Base-by-base conservation (phyloP, 2,329 filamentous ascomycete species). In the Hymenoscyphus scutula region DNA sequence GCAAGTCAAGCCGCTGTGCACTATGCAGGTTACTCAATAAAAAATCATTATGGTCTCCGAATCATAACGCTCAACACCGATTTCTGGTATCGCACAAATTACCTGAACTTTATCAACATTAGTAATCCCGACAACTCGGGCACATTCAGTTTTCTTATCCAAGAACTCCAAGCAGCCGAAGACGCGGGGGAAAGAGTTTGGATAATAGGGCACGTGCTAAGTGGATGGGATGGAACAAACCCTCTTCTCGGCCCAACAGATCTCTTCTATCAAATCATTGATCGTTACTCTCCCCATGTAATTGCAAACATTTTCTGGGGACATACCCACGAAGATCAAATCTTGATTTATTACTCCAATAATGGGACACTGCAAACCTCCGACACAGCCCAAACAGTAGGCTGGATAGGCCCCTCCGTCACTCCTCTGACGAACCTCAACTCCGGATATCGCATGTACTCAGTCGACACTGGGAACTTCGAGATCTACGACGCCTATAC, bases 381-480 rank as follows among this genome's bases (percentile, higher is more conserved):
- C 3, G 71, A 70, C 13, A 79, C 76, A 5, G 82, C 82, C 2
- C 69, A 82, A n/a, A 78, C 76, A 5, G 73, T 77, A 1, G 81
- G 79, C 34, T 84, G 81, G 81, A 80, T 84, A 55, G 78, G 78
- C 0, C 82, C 82, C 1, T 78, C 74, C 38, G 74, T 84, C 11
- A 83, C 82, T 0, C 82, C 82, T 0, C 67, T 83, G n/a, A 84
- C 79, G 1, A 83, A 83, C 62, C 71, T 84, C 27, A 84, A 84
- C 70, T 79, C 76, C 29, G 81, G 79, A 0, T 84, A 80, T 75
- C 74, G 82, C 23, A 73, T 83, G 71, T 84, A 84, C 69, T 79
- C 82, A 68, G 80, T 84, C 15, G 82, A 84, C 67, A 83, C 81
- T 0, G 80, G 77, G 19, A 75, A 77, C 45, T 84, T 83, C 67